A percentile compares a stretch with the other conserved stretches of the same genome.
Conservation (phyloP, 345 rosid species). For the Gossypium stocksii region DNA sequence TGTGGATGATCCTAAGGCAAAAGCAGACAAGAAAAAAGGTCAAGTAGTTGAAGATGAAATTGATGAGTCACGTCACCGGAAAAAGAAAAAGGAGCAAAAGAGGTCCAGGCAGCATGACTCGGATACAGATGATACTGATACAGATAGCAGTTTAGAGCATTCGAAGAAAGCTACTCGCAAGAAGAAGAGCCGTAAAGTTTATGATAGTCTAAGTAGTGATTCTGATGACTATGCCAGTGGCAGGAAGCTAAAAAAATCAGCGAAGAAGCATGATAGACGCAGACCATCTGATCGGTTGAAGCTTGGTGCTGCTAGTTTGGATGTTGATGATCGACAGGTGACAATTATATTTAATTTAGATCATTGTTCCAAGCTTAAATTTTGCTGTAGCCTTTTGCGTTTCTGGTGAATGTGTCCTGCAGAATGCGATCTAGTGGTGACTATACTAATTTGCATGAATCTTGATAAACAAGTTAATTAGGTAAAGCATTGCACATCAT, state of each 20-base stretch:
- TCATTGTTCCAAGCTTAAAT: not conserved
- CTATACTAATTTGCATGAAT: conserved; percentile 23
- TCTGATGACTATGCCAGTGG: conserved; percentile 26
- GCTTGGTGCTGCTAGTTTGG: not conserved
- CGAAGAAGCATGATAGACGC: conserved; percentile 38
- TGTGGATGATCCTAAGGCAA: not conserved
- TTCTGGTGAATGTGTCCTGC: conserved; percentile 19
- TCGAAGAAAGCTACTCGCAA: conserved; percentile 31
- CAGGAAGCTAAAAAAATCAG: conserved; percentile 29
- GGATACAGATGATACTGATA: conserved; percentile 48
- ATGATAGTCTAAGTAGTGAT: conserved; percentile 34
- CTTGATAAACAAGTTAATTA: not conserved
- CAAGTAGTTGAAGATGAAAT: conserved; percentile 21
- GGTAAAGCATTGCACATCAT: not conserved
- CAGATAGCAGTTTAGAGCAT: conserved; percentile 33
- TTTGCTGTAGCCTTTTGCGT: not conserved
- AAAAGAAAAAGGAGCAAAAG: conserved; percentile 34
- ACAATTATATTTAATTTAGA: not conserved
- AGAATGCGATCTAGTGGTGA: conserved; percentile 39
- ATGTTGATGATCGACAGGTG: not conserved
- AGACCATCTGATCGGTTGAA: conserved; percentile 3
- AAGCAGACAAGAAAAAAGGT: conserved; percentile 30
- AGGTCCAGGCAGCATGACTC: conserved; percentile 34
- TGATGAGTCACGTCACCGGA: conserved; percentile 30
- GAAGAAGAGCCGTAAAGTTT: conserved; percentile 33